phyloP scores from a whole-genome alignment of 2,329 filamentous ascomycete species.

The Cytospora piceae region DNA sequence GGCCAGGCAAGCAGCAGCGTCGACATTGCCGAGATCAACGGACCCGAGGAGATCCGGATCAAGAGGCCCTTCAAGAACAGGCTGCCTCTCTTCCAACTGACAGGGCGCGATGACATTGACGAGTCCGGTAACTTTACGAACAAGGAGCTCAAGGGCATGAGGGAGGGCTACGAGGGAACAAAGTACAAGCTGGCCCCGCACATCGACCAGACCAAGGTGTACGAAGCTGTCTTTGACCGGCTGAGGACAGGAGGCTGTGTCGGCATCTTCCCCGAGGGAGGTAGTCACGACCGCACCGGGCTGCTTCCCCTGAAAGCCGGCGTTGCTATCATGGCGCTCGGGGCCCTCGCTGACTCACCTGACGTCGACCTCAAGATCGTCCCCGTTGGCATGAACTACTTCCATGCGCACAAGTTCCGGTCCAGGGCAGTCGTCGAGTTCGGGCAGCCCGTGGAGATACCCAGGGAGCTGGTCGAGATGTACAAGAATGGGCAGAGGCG shows the following conservation, averaged over 20 bases:
- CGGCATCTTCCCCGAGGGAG: slow-evolving; percentile 95
- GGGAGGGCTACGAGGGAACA: slow-evolving; percentile 72
- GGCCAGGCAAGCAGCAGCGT: slow-evolving; percentile 76
- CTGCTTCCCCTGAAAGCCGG: slow-evolving; percentile 92
- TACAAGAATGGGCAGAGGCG: slow-evolving; percentile 83
- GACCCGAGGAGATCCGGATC: slow-evolving; percentile 78
- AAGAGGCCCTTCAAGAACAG: slow-evolving; percentile 86
- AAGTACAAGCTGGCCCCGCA: slow-evolving; percentile 89
- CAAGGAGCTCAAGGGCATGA: slow-evolving; percentile 55
- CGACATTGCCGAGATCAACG: slow-evolving; percentile 80
- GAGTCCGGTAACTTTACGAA: slow-evolving; percentile 66
- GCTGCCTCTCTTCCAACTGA: slow-evolving; percentile 78
- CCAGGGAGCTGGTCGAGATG: slow-evolving; percentile 78
- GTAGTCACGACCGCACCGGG: slow-evolving; percentile 92
- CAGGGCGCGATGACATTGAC: slow-evolving; percentile 74
- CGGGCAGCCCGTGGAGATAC: slow-evolving; percentile 84
- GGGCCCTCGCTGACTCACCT: slow-evolving; percentile 81
- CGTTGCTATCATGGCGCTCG: slow-evolving; percentile 96
- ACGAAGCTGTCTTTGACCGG: slow-evolving; percentile 87
- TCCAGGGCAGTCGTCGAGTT: slow-evolving; percentile 96
- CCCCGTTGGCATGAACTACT: slow-evolving; percentile 98
- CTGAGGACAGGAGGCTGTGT: slow-evolving; percentile 84
- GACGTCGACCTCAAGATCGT: slow-evolving; percentile 92
- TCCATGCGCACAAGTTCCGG: slow-evolving; percentile 97
- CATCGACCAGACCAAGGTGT: slow-evolving; percentile 91